phyloP scores from a whole-genome alignment of 225 moss, liverwort and hornwort species.

The Bryoerythrophyllum caledonicum region DNA sequence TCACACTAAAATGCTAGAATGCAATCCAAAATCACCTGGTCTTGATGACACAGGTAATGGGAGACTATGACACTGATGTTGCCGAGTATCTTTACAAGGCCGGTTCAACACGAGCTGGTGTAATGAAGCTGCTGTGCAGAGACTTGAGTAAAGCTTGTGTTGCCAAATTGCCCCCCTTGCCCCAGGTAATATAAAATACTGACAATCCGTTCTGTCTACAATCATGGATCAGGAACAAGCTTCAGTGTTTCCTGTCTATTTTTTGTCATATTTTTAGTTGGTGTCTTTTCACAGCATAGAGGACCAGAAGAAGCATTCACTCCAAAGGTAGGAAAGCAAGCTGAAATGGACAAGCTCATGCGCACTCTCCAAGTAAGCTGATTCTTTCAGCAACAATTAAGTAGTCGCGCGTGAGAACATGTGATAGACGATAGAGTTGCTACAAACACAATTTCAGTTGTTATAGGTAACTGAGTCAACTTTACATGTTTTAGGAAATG shows the following conservation, averaged over 20 bases:
- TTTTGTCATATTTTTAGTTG: background rate
- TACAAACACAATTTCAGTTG: too few relatives aligned
- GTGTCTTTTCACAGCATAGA: conserved; percentile 56
- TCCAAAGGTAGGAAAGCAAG: conserved; percentile 78
- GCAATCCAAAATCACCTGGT: background rate
- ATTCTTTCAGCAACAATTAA: background rate
- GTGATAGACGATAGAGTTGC: too few relatives aligned
- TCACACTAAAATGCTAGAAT: background rate
- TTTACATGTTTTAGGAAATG: too few relatives aligned
- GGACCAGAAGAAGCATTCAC: conserved; percentile 63
- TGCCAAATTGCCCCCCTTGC: conserved; percentile 56
- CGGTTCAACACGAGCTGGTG: conserved; percentile 55
- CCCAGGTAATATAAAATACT: conserved; percentile 50
- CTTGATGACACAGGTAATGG: conserved; percentile 77
- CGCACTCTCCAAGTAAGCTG: conserved; percentile 75
- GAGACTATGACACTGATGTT: conserved; percentile 84
- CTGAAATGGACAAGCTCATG: conserved; percentile 87
- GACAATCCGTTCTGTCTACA: background rate
- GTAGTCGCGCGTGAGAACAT: too few relatives aligned
- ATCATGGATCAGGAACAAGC: background rate
- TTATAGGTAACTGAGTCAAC: too few relatives aligned
- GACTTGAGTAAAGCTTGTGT: conserved; percentile 82
- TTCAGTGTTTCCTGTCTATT: background rate
- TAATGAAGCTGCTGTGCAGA: conserved; percentile 72
- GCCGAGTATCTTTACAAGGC: conserved; percentile 80